Evolutionary conservation across 2,329 filamentous ascomycete genomes (phyloP), one percentile per base, ranked within the genome.

Genomic region (Xylariaceae sp.): DNA sequence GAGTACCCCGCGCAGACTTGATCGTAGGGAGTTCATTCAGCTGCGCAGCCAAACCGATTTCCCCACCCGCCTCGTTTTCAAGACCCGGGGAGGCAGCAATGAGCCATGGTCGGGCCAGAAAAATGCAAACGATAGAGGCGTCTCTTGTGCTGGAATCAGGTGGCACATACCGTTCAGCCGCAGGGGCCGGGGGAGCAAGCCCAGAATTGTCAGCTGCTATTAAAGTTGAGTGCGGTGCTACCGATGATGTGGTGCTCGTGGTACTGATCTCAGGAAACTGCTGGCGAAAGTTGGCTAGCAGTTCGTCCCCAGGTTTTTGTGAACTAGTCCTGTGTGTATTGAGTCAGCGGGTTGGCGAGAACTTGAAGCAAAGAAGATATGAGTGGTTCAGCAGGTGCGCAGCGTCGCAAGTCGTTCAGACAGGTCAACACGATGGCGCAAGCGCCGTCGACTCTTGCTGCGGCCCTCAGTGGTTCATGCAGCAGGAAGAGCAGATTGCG

Each of bases 281-380:
- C 63, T 89, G 82, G 68, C 88, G 88, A 73, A 96, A 96, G 68
- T 83, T 85, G 70, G 84, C 84, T 67, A 94, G 84, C 65, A 96
- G 79, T 62, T 91, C 89, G 66, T 91, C 87, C 68, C 83, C 85
- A 48, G 90, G 90, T 75, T 95, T 95, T 70, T 90, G 88, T 48
- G 87, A 84, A 68, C 82, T 90, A 64, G 81, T 88, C 72, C 86
- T 89, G 59, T 43, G 22, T 57, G 48, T 48, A 27, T 42, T 17
- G 14, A 47, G 11, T 2, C 33, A 44, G 44, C 18, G 14, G 10
- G 54, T 62, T 43, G 60, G 58, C 45, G 47, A 49, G 44, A 38
- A 36, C 45, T 38, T 33, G 36, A 18, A 35, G 11, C 27, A 18
- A 12, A 30, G 19, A 44, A 31, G 30, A 19, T 5, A 14, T 15